Percentiles rank a stretch among this genome's conserved stretches.
Conservation (phyloP, 2,329 filamentous ascomycete species). For the Hypoxylon sp. region DNA sequence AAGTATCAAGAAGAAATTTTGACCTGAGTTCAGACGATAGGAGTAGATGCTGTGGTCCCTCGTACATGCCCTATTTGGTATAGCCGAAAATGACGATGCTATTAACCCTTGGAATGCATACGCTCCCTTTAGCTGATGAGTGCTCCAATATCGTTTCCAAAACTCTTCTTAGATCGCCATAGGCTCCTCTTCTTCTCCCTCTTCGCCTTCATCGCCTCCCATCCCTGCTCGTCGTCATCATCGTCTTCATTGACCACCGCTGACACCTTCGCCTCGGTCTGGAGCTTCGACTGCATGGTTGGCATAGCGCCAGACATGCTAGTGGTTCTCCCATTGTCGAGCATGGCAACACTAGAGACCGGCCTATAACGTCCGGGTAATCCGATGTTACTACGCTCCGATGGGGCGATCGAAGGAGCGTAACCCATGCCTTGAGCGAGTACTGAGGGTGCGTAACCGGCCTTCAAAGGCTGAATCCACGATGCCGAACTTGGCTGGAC, state of each 20-base stretch:
- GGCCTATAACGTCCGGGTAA: constrained; percentile 91
- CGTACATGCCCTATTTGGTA: constrained; percentile 40
- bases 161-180: constrained; percentile 72
- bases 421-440: constrained; percentile 70
- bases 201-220: constrained; percentile 77
- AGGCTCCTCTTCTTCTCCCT: constrained; percentile 74
- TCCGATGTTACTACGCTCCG: constrained; percentile 93
- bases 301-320: constrained; percentile 58
- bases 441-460: constrained; percentile 64
- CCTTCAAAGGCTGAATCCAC: constrained; percentile 62
- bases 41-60: constrained; percentile 15
- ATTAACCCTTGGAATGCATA: constrained; percentile 38
- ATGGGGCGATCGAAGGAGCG: constrained; percentile 91
- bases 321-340: constrained; percentile 54
- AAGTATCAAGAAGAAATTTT: constrained; percentile 8
- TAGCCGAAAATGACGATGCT: constrained; percentile 42
- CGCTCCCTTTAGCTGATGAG: constrained; percentile 56
- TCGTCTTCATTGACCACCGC: constrained; percentile 61
- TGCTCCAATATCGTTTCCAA: constrained; percentile 61
- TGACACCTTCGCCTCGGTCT: constrained; percentile 54
- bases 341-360: constrained; percentile 73
- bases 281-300: constrained; percentile 55
- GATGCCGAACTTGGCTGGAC: constrained; percentile 74
- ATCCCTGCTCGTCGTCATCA: constrained; percentile 75
- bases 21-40: constrained; percentile 10